Conservation (phyloP, 2,329 filamentous ascomycete species). For the Xylariaceae sp. region DNA sequence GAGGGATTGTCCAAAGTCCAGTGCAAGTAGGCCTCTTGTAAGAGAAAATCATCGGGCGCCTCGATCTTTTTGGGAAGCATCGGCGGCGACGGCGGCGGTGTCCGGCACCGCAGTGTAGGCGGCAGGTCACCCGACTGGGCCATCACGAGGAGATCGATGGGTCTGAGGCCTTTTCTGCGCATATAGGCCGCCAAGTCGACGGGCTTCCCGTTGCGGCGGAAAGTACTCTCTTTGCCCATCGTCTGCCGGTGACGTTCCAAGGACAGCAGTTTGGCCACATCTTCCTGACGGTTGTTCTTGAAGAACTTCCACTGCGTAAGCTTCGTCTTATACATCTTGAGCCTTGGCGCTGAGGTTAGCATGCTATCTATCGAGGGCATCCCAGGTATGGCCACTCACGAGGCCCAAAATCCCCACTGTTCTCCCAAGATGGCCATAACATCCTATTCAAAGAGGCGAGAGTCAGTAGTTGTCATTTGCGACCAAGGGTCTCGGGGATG, state of each 20-base stretch:
- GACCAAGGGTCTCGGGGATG: neutral
- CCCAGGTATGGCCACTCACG: constrained; percentile 31
- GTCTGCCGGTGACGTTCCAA: constrained; percentile 36
- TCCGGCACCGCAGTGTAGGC: constrained; percentile 37
- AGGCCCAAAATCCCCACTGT: constrained; percentile 37
- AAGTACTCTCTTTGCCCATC: constrained; percentile 40
- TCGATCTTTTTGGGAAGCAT: constrained; percentile 28
- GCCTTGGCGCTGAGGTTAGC: constrained; percentile 28
- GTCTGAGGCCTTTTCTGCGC: constrained; percentile 37
- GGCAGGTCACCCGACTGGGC: constrained; percentile 37
- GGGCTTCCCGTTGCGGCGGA: constrained; percentile 39
- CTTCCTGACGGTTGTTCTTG: constrained; percentile 42
- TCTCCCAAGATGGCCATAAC: constrained; percentile 40
- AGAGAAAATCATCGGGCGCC: constrained; percentile 35
- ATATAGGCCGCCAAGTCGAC: constrained; percentile 40
- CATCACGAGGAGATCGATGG: constrained; percentile 35
- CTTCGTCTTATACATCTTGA: constrained; percentile 44
- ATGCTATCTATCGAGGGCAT: neutral
- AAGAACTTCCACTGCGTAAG: constrained; percentile 43
- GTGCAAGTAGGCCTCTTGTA: constrained; percentile 38
- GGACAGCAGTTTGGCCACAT: constrained; percentile 40
- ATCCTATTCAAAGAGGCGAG: constrained; percentile 27
- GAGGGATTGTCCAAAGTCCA: constrained; percentile 32
- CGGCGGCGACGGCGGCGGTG: constrained; percentile 34
- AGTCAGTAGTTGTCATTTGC: constrained; percentile 4